A percentile compares a stretch with the other conserved stretches of the same genome.
Evolutionary conservation across 164 flowering plant species (phyloP).

Genomic region (Tinospora cordifolia): DNA sequence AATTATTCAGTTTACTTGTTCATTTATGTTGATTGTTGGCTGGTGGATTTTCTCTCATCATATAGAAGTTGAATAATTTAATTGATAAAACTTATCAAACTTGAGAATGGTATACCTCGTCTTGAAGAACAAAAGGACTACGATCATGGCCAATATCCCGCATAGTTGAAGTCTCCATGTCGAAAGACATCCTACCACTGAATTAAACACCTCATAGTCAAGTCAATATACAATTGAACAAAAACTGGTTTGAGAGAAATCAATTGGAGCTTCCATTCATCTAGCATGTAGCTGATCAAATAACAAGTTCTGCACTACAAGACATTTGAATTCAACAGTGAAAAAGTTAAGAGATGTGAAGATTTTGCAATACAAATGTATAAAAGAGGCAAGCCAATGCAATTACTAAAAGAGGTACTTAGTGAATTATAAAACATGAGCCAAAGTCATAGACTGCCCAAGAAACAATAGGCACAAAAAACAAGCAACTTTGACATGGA

Average conservation of each 20-base stretch:
- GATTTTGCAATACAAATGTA: neutral
- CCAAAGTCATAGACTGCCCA: neutral
- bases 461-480: neutral
- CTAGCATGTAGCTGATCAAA: neutral
- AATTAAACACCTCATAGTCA: conserved; percentile 1
- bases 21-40: too few relatives aligned
- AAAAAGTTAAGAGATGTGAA: neutral
- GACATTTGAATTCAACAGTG: too few relatives aligned
- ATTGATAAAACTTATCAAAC: neutral
- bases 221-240: neutral
- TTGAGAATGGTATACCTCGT: conserved; percentile 50
- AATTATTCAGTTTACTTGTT: neutral
- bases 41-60: neutral
- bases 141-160: conserved; percentile 35
- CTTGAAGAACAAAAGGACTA: conserved; percentile 61
- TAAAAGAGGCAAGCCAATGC: neutral
- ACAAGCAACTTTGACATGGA: neutral
- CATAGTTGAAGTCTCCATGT: conserved; percentile 47
- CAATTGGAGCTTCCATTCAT: neutral
- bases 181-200: conserved; percentile 46
- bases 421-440: neutral
- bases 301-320: neutral
- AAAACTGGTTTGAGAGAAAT: neutral
- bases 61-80: neutral
- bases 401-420: neutral